Evolutionary conservation across 257 asterid species (phyloP), one percentile per base, ranked within the genome.

Genomic region (Solanum gandarillasii): DNA sequence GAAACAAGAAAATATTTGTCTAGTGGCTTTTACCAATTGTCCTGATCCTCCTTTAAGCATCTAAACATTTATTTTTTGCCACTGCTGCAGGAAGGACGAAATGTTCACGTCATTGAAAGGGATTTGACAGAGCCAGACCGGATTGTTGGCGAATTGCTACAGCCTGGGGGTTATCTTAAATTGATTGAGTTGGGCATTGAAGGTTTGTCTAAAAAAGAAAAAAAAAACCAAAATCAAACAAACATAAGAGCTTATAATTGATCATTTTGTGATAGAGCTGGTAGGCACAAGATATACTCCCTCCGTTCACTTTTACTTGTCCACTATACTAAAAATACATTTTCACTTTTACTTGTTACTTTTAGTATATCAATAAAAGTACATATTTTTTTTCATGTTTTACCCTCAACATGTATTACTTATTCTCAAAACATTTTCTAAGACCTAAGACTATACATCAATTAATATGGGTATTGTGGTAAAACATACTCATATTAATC

Each of bases 131-230:
- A 90, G 89, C 92, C 89, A 0, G 90, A 90, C 87, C 87, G 92
- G 85, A 88, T 90, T 75, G 92, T 90, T 1, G 92, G 92, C 31
- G 92, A 90, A 85, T 48, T 90, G 76, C 90, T 90, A 31, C 92
- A 90, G 85, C 92, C 92, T 4, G 92, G 92, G 18, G 92, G 92
- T 48, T 90, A 90, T 48, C 89, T 90, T 14, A 90, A 90, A 72
- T 87, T 90, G 16, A 75, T 90, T 39, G 92, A 90, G 68, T 90
- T 88, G 43, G 92, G 92, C 70, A 89, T 90, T 23, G 89, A 90
- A 71, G 92, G 92, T 90, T 86, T 27, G 79, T 16, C 23, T 3
- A 32, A 36, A 5, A 38, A 52, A 46, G 1, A 6, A 39, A 25
- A n/a, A 25, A n/a, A 25, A 3, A 39, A 8, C 1, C 67, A 60